Evolutionary conservation across 179 eudicot genomes (phyloP).

Genomic region (Camellia oleifera): DNA sequence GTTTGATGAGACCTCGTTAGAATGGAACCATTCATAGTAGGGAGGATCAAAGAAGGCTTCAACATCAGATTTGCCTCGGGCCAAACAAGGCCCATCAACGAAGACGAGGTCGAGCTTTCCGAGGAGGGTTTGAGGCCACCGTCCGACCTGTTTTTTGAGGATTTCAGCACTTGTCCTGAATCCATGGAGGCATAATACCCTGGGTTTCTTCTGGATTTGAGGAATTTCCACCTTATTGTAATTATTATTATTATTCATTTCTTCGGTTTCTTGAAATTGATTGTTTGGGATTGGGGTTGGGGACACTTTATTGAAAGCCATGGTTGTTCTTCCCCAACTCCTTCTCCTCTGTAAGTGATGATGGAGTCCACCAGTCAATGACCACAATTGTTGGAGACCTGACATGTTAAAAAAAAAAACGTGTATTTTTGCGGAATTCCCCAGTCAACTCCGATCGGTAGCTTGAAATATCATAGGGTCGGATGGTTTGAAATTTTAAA

Average conservation of each 20-base stretch:
- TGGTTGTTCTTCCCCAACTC: too few species aligned
- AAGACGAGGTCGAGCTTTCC: slow-evolving; percentile 54
- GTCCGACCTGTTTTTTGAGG: slow-evolving; percentile 30
- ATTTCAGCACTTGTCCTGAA: slow-evolving; percentile 58
- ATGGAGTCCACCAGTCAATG: too few species aligned
- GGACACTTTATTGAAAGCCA: too few species aligned
- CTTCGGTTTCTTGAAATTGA: not conserved
- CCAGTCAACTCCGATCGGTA: too few species aligned
- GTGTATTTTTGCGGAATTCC: too few species aligned
- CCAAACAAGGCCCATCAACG: slow-evolving; percentile 40
- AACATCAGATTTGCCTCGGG: slow-evolving; percentile 48
- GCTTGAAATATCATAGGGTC: too few species aligned
- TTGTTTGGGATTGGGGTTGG: not conserved
- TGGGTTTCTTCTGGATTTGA: slow-evolving; percentile 29
- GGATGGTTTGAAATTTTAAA: too few species aligned
- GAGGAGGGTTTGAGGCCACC: slow-evolving; percentile 51
- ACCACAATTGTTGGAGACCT: too few species aligned
- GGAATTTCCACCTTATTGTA: too few species aligned
- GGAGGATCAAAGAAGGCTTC: slow-evolving; percentile 73
- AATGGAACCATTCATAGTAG: slow-evolving; percentile 66
- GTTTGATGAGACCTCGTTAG: slow-evolving; percentile 33
- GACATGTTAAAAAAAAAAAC: too few species aligned
- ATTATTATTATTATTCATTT: slow-evolving; percentile 10
- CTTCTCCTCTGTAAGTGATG: too few species aligned
- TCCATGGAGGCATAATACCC: slow-evolving; percentile 67